A percentile compares a stretch with the other conserved stretches of the same genome.
Conservation (phyloP, 2,329 filamentous ascomycete species). For the Ustilaginoidea virens region DNA sequence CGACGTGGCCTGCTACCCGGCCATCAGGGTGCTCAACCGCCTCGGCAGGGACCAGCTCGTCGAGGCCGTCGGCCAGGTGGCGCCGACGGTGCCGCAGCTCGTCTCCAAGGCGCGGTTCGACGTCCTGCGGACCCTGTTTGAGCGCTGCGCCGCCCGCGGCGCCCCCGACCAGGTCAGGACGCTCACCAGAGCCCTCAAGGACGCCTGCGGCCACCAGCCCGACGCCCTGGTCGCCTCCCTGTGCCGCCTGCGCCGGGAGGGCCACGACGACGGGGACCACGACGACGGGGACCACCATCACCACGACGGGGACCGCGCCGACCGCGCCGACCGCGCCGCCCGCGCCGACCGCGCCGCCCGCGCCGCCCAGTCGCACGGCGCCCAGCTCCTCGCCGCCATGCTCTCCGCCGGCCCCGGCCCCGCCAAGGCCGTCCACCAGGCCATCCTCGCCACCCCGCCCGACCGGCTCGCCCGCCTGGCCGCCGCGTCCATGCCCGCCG, state of each 20-base stretch:
- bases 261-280: not conserved
- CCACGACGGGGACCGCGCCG: not conserved
- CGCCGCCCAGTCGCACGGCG: conserved; percentile 51
- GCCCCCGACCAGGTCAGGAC: conserved; percentile 34
- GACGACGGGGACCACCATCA: not conserved
- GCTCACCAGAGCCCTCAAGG: conserved; percentile 30
- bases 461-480: conserved; percentile 49
- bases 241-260: conserved; percentile 23
- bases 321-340: conserved; percentile 41
- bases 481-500: conserved; percentile 32
- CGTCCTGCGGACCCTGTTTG: conserved; percentile 68
- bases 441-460: conserved; percentile 43
- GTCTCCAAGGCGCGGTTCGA: conserved; percentile 62
- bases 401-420: conserved; percentile 61
- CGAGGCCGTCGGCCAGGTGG: conserved; percentile 53
- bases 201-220: conserved; percentile 30
- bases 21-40: conserved; percentile 66
- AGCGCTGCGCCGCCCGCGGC: conserved; percentile 60
- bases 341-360: conserved; percentile 37
- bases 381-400: conserved; percentile 67
- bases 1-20: conserved; percentile 78
- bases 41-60: conserved; percentile 76
- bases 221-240: conserved; percentile 33
- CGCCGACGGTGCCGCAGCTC: conserved; percentile 57
- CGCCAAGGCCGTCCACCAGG: conserved; percentile 55